Base-by-base conservation (phyloP, 2,329 filamentous ascomycete species). In the Sordariomycetes sp. region DNA sequence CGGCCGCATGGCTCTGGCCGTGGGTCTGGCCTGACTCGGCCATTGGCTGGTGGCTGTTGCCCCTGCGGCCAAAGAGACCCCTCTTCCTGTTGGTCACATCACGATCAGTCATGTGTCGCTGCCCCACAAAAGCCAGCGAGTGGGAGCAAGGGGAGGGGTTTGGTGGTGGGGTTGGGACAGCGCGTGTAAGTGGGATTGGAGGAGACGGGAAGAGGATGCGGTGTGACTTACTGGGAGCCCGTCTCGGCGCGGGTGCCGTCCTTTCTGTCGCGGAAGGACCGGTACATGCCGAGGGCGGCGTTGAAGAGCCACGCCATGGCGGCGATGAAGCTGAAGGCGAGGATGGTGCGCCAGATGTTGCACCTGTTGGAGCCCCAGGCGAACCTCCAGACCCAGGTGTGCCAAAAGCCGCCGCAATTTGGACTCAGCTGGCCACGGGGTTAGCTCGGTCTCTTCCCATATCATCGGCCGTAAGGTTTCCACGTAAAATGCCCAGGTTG, bases 361-460 rank as follows among this genome's bases (percentile, higher is more conserved):
- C 64, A 66, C 60, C 60, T 63, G 36, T 20, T 62, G 1, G 60
- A 57, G 4, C 63, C 62, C 65, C 65, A 67, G 50, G 65, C 65
- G 55, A 64, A 66, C 24, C 62, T 62, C 65, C 65, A 67, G 53
- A 65, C 64, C 12, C 61, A 55, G 25, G 61, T 25, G 45, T 63
- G 65, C 65, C 65, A 67, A 10, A 6, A 2, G 1, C 61, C 35
- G 6, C 58, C 51, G 56, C 65, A 66, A 12, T 54, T 13, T 3
- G 56, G 15, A 12, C 50, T 53, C 55, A 2, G 42, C 42, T 4
- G 61, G 2, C 10, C n/a, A 20, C n/a, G 20, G 20, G 24, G 45
- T 50, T 8, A 50, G 45, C 45, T 50, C 17, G 12, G 17, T 39
- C 12, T 39, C 12, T 17, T 39, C 36, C 15, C 36, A 10, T 39